phyloP scores from a whole-genome alignment of 108 stramenopile genomes.

The Pseudonitzschia pungens region DNA sequence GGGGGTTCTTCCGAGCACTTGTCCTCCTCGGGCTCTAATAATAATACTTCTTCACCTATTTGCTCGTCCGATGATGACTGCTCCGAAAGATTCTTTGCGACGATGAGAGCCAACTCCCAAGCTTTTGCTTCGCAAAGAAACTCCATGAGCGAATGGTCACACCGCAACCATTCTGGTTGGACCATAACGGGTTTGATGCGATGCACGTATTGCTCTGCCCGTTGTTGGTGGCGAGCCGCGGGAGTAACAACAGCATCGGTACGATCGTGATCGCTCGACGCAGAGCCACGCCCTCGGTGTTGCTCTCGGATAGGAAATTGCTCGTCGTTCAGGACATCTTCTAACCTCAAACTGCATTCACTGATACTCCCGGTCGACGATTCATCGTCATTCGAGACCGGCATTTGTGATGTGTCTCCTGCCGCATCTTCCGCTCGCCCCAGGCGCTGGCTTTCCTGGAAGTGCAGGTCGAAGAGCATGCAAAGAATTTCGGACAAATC shows the following conservation, averaged over 20 bases:
- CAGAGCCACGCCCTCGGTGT: neutral
- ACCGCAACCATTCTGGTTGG: constrained; percentile 21
- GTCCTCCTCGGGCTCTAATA: neutral
- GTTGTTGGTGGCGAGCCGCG: neutral
- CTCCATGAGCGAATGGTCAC: constrained; percentile 12
- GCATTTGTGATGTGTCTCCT: neutral
- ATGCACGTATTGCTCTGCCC: constrained; percentile 25
- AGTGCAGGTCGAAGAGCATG: constrained; percentile 27
- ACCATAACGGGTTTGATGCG: constrained; percentile 38
- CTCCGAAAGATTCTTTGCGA: constrained; percentile 12
- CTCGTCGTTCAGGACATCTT: neutral
- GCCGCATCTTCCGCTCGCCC: neutral
- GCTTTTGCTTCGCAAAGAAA: constrained; percentile 27
- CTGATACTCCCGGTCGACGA: neutral
- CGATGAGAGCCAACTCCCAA: constrained; percentile 35
- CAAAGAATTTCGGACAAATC: constrained; percentile 36
- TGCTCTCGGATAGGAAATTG: neutral
- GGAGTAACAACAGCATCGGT: neutral
- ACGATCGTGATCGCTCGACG: constrained; percentile 1
- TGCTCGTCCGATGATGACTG: neutral
- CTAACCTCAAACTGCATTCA: neutral
- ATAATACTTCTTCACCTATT: neutral
- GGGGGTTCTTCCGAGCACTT: neutral
- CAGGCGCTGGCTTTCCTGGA: constrained; percentile 14
- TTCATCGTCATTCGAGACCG: neutral